phyloP scores from a whole-genome alignment of 345 rosid genomes.

The Geranium rotundifolium region DNA sequence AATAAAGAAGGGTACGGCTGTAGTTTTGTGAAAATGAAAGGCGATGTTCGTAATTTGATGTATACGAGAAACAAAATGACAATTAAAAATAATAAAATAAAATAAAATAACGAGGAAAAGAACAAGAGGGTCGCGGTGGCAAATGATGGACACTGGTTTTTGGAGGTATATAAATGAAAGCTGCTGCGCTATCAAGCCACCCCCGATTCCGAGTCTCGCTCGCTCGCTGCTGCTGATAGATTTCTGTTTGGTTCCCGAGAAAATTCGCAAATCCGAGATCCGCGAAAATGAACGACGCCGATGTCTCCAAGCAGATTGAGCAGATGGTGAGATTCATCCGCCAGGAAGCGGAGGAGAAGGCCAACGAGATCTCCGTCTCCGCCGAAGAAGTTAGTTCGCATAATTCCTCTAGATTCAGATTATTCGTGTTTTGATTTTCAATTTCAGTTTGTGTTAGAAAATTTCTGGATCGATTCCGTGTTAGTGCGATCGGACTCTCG shows the following conservation, averaged over 20 bases:
- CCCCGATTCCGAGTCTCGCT: background rate
- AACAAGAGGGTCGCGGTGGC: background rate
- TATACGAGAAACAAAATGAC: no score
- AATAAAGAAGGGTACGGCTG: no score
- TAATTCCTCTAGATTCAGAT: background rate
- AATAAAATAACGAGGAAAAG: no score
- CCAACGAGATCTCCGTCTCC: conserved; percentile 90
- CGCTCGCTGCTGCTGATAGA: background rate
- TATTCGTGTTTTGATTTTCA: background rate
- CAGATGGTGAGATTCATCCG: conserved; percentile 97
- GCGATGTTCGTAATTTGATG: no score
- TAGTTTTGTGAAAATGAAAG: no score
- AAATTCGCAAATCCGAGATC: background rate
- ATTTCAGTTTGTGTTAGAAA: no score
- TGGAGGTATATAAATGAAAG: background rate
- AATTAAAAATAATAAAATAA: no score
- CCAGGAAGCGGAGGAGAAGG: conserved; percentile 95
- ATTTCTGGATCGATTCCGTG: background rate
- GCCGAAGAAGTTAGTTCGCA: conserved; percentile 63
- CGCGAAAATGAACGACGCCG: conserved; percentile 81
- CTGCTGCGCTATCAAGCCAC: background rate
- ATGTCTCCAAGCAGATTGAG: conserved; percentile 89
- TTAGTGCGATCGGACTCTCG: background rate
- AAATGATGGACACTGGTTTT: background rate
- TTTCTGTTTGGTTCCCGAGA: background rate